These are phyloP conservation scores for Candida pseudoviswanathii DNA, from an alignment of 1,139 yeast genomes.

Conservation along the genomic window DNA sequence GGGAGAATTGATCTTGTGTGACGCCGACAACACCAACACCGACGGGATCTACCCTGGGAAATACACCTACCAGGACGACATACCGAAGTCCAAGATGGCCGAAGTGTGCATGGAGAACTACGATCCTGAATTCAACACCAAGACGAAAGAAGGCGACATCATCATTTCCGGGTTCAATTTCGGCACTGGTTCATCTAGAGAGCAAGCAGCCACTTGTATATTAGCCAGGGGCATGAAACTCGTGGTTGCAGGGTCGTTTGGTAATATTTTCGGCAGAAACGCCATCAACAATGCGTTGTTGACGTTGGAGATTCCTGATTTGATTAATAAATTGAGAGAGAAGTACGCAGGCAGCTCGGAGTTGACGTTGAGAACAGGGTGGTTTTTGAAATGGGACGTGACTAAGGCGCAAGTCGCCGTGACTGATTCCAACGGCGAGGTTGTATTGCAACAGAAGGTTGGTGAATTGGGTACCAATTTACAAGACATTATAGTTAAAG, in stretches of 20 bases:
- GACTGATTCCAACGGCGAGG: slow-evolving; percentile 64
- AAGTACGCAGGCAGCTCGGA: slow-evolving; percentile 60
- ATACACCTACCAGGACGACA: slow-evolving; percentile 97
- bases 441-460: slow-evolving; percentile 79
- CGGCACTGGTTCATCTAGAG: slow-evolving; percentile 99
- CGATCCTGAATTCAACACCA: slow-evolving; percentile 79
- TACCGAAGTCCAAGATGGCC: slow-evolving; percentile 93
- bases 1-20: slow-evolving; percentile 94
- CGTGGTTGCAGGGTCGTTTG: slow-evolving; percentile 96
- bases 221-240: slow-evolving; percentile 90
- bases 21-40: slow-evolving; percentile 96
- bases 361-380: slow-evolving; percentile 91
- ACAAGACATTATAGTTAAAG: slow-evolving; percentile 95
- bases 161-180: slow-evolving; percentile 91
- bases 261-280: slow-evolving; percentile 94
- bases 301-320: slow-evolving; percentile 89
- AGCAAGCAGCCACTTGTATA: slow-evolving; percentile 97
- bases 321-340: slow-evolving; percentile 75
- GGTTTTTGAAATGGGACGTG: slow-evolving; percentile 93
- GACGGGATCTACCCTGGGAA: slow-evolving; percentile 99
- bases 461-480: slow-evolving; percentile 94
- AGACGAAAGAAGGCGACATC: slow-evolving; percentile 86
- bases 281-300: slow-evolving; percentile 93
- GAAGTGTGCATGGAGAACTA: slow-evolving; percentile 99
- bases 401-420: slow-evolving; percentile 79